Conservation (phyloP, 306 rosid genomes). For the Morella rubra region DNA sequence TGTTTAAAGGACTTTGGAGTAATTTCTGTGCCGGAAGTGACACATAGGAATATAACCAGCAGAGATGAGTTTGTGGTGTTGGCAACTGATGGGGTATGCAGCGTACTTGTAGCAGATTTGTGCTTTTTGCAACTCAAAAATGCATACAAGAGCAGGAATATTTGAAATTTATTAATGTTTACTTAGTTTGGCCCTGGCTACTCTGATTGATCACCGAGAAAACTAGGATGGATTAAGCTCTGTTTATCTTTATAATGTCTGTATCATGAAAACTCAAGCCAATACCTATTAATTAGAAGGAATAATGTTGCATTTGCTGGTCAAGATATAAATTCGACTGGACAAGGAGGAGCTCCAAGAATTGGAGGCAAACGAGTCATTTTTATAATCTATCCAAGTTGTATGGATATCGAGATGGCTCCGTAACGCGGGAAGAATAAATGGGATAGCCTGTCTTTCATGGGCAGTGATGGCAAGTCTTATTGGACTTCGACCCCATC, state of each 20-base stretch:
- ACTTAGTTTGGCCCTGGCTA: not conserved
- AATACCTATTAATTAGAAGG: not conserved
- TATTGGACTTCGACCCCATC: no score
- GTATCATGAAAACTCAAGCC: not conserved
- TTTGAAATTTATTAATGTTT: not conserved
- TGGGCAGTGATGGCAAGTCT: no score
- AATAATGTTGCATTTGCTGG: not conserved
- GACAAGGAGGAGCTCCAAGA: no score
- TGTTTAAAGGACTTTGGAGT: slow-evolving; percentile 79
- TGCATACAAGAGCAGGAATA: no score
- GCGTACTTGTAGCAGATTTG: not conserved
- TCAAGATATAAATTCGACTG: not conserved
- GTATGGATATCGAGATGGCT: no score
- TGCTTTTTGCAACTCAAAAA: not conserved
- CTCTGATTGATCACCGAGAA: not conserved
- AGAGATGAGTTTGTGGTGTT: slow-evolving; percentile 76
- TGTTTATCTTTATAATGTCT: not conserved
- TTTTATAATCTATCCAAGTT: not conserved
- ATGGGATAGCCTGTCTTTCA: no score
- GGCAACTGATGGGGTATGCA: slow-evolving; percentile 91
- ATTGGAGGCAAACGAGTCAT: no score
- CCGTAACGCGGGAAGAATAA: no score
- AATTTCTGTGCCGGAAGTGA: slow-evolving; percentile 85
- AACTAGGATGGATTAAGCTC: not conserved
- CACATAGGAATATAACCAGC: slow-evolving; percentile 55